These are phyloP conservation scores for Trapa incisa DNA, from an alignment of 345 rosid species.

Conservation along the genomic window DNA sequence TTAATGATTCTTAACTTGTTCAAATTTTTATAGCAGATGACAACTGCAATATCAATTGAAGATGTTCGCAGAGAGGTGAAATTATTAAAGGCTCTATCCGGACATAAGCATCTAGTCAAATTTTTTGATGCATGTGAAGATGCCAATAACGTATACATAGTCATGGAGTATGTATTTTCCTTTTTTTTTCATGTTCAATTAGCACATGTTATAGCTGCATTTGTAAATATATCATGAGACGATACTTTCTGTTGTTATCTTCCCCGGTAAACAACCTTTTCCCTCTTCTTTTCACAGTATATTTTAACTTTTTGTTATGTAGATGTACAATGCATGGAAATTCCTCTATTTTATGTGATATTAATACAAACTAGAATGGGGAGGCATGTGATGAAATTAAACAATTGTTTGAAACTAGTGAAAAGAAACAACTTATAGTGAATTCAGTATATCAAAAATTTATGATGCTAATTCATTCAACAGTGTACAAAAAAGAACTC, in stretches of 20 bases:
- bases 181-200: conserved; percentile 1
- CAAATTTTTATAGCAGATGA: conserved; percentile 53
- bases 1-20: neutral
- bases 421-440: neutral
- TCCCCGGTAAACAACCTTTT: neutral
- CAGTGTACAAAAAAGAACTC: neutral
- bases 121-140: conserved; percentile 83
- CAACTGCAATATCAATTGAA: conserved; percentile 72
- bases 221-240: neutral
- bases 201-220: conserved; percentile 7
- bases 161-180: conserved; percentile 75
- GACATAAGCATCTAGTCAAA: conserved; percentile 70
- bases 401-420: neutral
- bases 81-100: conserved; percentile 63
- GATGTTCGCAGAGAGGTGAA: conserved; percentile 96
- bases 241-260: neutral
- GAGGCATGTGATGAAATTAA: neutral
- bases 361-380: neutral
- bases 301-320: neutral
- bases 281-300: neutral
- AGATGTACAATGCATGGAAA: neutral
- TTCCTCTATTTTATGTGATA: neutral
- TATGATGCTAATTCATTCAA: neutral
- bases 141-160: conserved; percentile 61
- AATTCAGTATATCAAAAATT: neutral